phyloP scores from a whole-genome alignment of 1,284 basidiomycete genomes.

The Acaromyces ingoldii region DNA sequence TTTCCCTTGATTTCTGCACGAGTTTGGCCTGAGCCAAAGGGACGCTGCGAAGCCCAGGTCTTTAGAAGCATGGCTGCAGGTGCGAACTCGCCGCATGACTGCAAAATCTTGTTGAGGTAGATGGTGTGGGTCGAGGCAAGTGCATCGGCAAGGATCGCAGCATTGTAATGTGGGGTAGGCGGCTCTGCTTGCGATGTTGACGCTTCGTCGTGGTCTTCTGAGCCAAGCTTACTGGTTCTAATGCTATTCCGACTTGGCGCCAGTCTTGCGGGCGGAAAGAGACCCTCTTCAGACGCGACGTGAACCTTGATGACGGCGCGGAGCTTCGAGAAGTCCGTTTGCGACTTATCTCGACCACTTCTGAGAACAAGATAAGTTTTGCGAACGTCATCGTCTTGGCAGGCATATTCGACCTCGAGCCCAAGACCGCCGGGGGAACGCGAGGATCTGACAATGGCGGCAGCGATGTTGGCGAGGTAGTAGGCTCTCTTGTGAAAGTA shows the following conservation, averaged over 20 bases:
- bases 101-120: conserved; percentile 63
- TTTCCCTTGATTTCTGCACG: conserved; percentile 35
- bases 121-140: conserved; percentile 67
- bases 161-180: conserved; percentile 73
- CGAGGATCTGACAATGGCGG: conserved; percentile 56
- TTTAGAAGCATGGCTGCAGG: conserved; percentile 76
- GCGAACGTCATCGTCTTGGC: conserved; percentile 63
- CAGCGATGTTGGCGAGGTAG: conserved; percentile 77
- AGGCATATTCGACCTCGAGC: conserved; percentile 63
- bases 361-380: conserved; percentile 65
- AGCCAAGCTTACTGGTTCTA: conserved; percentile 23
- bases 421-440: conserved; percentile 51
- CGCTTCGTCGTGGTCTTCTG: conserved; percentile 6
- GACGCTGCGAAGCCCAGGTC: conserved; percentile 84
- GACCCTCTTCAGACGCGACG: conserved; percentile 62
- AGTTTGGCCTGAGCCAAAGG: conserved; percentile 57
- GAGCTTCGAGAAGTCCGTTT: conserved; percentile 65
- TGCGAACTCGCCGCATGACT: conserved; percentile 63
- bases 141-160: conserved; percentile 64
- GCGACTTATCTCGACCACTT: conserved; percentile 57
- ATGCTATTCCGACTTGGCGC: conserved; percentile 63
- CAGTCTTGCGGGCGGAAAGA: conserved; percentile 63
- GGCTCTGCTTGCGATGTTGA: conserved; percentile 13
- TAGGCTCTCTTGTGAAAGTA: conserved; percentile 90
- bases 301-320: conserved; percentile 70